Conservation (phyloP, 257 asterid genomes). For the Nicotiana tomentosiformis region DNA sequence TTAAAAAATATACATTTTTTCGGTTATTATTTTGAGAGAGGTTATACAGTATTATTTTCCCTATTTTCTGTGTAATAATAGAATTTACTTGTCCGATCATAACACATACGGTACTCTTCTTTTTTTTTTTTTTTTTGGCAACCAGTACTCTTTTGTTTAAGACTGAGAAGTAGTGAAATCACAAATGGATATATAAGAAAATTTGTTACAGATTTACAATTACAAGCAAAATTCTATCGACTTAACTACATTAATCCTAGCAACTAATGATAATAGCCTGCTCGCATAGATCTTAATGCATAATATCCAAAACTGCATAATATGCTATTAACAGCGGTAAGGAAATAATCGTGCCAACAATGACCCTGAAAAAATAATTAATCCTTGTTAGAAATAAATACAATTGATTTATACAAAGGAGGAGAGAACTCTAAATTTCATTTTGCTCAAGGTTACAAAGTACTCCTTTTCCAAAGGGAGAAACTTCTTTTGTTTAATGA, state of each 20-base stretch:
- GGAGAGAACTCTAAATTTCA: neutral
- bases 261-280: neutral
- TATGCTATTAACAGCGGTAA: slow-evolving; percentile 5
- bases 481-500: too few species aligned
- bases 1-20: too few species aligned
- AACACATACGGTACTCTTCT: too few species aligned
- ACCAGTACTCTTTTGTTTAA: too few species aligned
- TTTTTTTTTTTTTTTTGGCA: too few species aligned
- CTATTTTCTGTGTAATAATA: too few species aligned
- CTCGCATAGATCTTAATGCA: neutral
- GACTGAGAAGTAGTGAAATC: too few species aligned
- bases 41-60: too few species aligned
- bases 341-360: slow-evolving; percentile 6
- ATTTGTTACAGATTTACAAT: neutral
- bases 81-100: too few species aligned
- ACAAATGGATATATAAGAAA: neutral
- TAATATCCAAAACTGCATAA: neutral
- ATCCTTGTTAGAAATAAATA: neutral
- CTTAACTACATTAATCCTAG: neutral
- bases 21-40: too few species aligned
- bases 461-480: neutral
- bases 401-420: too few species aligned
- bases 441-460: neutral
- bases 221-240: neutral
- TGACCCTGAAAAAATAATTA: neutral